These are phyloP conservation scores for Sporobolomyces roseus DNA, from an alignment of 768 basidiomycete species.

Conservation along the genomic window DNA sequence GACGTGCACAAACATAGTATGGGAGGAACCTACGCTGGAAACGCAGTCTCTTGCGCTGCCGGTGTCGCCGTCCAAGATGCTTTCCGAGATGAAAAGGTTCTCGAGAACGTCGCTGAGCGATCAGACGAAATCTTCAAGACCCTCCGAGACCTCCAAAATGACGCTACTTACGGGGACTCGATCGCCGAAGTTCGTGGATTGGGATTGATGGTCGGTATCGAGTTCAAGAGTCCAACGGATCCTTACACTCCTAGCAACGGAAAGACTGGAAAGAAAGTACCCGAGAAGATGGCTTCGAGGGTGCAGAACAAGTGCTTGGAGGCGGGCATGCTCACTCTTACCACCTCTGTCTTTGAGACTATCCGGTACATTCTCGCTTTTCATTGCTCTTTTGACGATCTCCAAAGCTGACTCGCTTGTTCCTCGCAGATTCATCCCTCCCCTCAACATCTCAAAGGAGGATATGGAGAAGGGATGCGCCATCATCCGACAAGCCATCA, in stretches of 20 bases:
- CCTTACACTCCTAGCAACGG: constrained; percentile 37
- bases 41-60: constrained; percentile 86
- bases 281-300: constrained; percentile 44
- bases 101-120: constrained; percentile 73
- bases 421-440: constrained; percentile 71
- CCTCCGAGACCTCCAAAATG: constrained; percentile 59
- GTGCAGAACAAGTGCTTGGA: constrained; percentile 67
- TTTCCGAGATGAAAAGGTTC: constrained; percentile 72
- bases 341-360: constrained; percentile 79
- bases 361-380: constrained; percentile 27
- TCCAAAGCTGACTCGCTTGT: background rate
- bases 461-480: constrained; percentile 57
- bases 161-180: constrained; percentile 56
- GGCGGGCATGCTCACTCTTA: constrained; percentile 78
- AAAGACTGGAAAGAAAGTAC: constrained; percentile 47
- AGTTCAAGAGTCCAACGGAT: constrained; percentile 37
- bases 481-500: constrained; percentile 39
- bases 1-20: background rate
- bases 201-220: constrained; percentile 75
- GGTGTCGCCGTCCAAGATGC: constrained; percentile 74
- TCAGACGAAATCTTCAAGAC: constrained; percentile 66
- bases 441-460: constrained; percentile 70
- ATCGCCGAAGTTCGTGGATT: constrained; percentile 83
- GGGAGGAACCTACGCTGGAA: constrained; percentile 76
- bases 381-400: background rate